These are phyloP conservation scores for Sesbania bispinosa DNA, from an alignment of 306 rosid species.

Conservation along the genomic window DNA sequence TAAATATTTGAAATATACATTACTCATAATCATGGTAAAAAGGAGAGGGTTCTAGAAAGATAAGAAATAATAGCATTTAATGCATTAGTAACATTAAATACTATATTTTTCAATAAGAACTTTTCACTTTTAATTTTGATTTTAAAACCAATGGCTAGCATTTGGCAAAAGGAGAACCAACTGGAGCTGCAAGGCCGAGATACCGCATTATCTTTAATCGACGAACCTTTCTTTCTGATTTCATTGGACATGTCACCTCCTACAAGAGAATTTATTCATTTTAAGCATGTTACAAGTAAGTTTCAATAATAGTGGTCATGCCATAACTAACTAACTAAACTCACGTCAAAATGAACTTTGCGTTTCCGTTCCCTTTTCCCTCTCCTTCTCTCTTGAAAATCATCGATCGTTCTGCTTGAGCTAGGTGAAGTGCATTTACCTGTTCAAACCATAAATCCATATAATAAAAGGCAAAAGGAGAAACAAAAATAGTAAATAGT, in stretches of 20 bases:
- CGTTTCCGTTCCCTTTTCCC: slow-evolving; percentile 72
- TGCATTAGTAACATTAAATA: too few relatives aligned
- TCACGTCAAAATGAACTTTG: slow-evolving; percentile 69
- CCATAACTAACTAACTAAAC: slow-evolving; percentile 22
- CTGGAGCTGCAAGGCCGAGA: slow-evolving; percentile 69
- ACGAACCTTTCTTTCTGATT: slow-evolving; percentile 47
- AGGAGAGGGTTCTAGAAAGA: too few relatives aligned
- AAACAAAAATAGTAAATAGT: not conserved
- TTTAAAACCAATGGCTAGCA: too few relatives aligned
- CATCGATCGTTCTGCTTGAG: slow-evolving; percentile 48
- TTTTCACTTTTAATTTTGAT: too few relatives aligned
- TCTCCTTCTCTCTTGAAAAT: slow-evolving; percentile 46
- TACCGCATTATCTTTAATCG: slow-evolving; percentile 72
- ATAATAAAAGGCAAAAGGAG: not conserved
- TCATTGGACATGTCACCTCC: slow-evolving; percentile 48
- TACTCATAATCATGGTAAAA: slow-evolving; percentile 6
- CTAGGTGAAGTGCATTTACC: slow-evolving; percentile 57
- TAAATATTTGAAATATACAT: slow-evolving; percentile 11
- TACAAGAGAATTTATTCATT: slow-evolving; percentile 29
- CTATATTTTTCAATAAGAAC: too few relatives aligned
- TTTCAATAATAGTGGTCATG: not conserved
- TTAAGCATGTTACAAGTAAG: slow-evolving; percentile 15
- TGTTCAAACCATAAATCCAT: slow-evolving; percentile 29
- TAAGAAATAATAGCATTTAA: too few relatives aligned
- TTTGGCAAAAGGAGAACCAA: slow-evolving; percentile 84